These are phyloP conservation scores for Lophiotrema nucula DNA, from an alignment of 495 filamentous ascomycete genomes.

Conservation along the genomic window DNA sequence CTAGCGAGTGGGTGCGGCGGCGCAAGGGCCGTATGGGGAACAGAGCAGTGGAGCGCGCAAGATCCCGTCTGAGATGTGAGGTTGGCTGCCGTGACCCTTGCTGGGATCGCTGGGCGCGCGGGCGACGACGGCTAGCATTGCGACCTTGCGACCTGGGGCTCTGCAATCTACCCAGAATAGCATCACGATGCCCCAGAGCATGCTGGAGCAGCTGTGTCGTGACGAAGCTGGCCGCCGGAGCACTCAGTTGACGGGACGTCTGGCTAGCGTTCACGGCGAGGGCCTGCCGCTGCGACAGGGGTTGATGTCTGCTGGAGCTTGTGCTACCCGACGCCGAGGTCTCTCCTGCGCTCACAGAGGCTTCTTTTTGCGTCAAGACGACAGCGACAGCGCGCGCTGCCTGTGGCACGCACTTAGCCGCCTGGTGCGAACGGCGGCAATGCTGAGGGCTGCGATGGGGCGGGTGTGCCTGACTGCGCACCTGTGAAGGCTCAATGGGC, in stretches of 20 bases:
- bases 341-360: neutral
- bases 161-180: conserved; percentile 13
- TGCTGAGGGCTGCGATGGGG: neutral
- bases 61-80: conserved; percentile 17
- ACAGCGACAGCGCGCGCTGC: neutral
- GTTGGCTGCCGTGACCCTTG: neutral
- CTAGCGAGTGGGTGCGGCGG: conserved; percentile 8
- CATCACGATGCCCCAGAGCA: neutral
- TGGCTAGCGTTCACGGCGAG: neutral
- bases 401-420: neutral
- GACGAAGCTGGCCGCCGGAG: neutral
- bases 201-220: neutral
- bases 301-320: neutral
- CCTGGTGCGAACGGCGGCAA: neutral
- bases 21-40: neutral
- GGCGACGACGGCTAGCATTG: neutral
- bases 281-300: neutral
- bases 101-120: conserved; percentile 16
- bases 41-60: conserved; percentile 1
- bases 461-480: too few species aligned
- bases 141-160: neutral
- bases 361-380: too few species aligned
- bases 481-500: too few species aligned
- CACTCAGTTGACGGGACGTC: too few species aligned
- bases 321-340: neutral